Conservation (phyloP, 2,329 filamentous ascomycete species). For the Xylariaceae sp. region DNA sequence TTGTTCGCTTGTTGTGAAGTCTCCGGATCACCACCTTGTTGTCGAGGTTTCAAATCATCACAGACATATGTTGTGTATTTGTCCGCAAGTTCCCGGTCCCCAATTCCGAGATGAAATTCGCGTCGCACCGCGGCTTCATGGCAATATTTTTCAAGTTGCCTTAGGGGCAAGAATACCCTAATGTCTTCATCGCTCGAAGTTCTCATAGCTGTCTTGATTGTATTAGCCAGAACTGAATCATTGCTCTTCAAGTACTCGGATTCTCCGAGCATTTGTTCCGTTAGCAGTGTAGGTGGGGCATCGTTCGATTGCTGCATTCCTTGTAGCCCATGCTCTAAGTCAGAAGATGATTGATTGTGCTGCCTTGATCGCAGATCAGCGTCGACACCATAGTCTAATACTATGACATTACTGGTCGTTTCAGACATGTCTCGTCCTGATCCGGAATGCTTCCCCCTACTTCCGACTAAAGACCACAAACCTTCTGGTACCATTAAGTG, state of each 20-base stretch:
- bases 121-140: slow-evolving; percentile 2
- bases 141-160: slow-evolving; percentile 5
- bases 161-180: slow-evolving; percentile 7
- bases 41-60: background rate
- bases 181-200: slow-evolving; percentile 1
- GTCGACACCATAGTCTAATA: no score
- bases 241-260: background rate
- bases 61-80: slow-evolving; percentile 6
- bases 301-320: background rate
- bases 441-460: no score
- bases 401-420: no score
- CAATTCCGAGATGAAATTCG: slow-evolving; percentile 2
- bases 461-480: no score
- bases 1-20: background rate
- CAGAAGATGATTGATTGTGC: background rate
- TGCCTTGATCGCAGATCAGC: no score
- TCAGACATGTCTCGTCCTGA: no score
- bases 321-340: background rate
- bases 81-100: slow-evolving; percentile 1
- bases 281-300: background rate
- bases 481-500: no score
- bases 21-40: background rate
- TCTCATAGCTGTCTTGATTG: slow-evolving; percentile 5
- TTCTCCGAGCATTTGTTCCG: background rate
- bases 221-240: background rate